These are phyloP conservation scores for Strobilomyces confusus DNA, from an alignment of 768 basidiomycete species.

Conservation along the genomic window DNA sequence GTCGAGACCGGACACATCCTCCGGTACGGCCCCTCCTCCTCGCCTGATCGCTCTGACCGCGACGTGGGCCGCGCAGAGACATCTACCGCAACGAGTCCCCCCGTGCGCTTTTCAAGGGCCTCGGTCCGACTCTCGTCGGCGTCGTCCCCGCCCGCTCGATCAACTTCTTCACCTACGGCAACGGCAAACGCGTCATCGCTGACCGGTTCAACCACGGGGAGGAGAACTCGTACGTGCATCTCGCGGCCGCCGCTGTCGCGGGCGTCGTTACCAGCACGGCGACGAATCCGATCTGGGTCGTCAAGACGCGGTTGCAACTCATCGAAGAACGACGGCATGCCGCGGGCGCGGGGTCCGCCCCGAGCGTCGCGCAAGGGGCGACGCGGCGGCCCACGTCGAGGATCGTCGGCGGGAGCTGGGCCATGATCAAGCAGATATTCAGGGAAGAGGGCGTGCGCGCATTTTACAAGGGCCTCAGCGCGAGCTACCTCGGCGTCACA, in stretches of 20 bases:
- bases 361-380: background rate
- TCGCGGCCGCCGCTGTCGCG: slow-evolving; percentile 79
- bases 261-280: slow-evolving; percentile 84
- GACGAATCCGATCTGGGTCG: slow-evolving; percentile 99
- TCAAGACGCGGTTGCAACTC: slow-evolving; percentile 94
- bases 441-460: slow-evolving; percentile 79
- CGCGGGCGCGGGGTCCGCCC: background rate
- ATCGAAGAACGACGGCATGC: slow-evolving; percentile 30
- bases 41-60: no score
- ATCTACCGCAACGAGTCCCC: slow-evolving; percentile 89
- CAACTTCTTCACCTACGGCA: slow-evolving; percentile 97
- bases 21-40: slow-evolving; percentile 43
- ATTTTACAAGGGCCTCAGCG: slow-evolving; percentile 93
- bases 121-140: slow-evolving; percentile 92
- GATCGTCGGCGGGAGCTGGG: slow-evolving; percentile 50
- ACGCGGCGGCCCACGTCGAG: slow-evolving; percentile 17
- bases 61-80: slow-evolving; percentile 44
- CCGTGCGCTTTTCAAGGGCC: slow-evolving; percentile 87
- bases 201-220: slow-evolving; percentile 66
- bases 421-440: slow-evolving; percentile 69
- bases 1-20: slow-evolving; percentile 92
- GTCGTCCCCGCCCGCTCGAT: slow-evolving; percentile 95
- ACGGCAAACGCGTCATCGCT: slow-evolving; percentile 90
- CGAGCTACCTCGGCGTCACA: slow-evolving; percentile 92
- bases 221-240: slow-evolving; percentile 85